Conservation (phyloP, 345 rosid species). For the Capsella bursapastoris region DNA sequence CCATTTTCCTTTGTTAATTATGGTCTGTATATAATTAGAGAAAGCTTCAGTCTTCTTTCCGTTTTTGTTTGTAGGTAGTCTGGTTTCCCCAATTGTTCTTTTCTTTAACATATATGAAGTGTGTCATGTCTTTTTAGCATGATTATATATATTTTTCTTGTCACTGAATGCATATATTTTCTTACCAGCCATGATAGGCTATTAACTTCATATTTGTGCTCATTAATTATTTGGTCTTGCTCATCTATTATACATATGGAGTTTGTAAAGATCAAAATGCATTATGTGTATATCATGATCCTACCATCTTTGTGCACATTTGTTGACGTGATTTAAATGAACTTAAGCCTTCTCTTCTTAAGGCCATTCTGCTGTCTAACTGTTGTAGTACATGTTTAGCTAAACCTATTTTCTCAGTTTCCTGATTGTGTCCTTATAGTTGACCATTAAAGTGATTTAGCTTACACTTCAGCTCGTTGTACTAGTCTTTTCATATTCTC, state of each 20-base stretch:
- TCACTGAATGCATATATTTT: constrained; percentile 19
- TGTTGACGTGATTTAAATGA: constrained; percentile 2
- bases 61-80: constrained; percentile 13
- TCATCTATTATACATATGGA: not conserved
- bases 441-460: constrained; percentile 23
- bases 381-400: constrained; percentile 6
- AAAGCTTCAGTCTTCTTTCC: constrained; percentile 1
- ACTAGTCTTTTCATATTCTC: constrained; percentile 24
- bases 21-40: constrained; percentile 10
- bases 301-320: not conserved
- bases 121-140: constrained; percentile 5
- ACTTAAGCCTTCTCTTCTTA: not conserved
- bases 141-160: constrained; percentile 20
- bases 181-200: constrained; percentile 26
- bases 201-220: constrained; percentile 16
- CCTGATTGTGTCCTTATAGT: constrained; percentile 20
- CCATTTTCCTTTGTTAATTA: constrained; percentile 16
- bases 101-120: constrained; percentile 11
- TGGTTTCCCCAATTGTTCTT: constrained; percentile 19
- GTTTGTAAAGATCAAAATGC: constrained; percentile 20
- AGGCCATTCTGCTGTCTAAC: constrained; percentile 11
- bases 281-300: constrained; percentile 5
- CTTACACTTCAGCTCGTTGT: constrained; percentile 26
- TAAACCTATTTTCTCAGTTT: not conserved
- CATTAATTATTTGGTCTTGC: constrained; percentile 8